Percentiles rank a stretch among this genome's conserved stretches.
Conservation (phyloP, 768 basidiomycete species). For the Myochromella boudieri region DNA sequence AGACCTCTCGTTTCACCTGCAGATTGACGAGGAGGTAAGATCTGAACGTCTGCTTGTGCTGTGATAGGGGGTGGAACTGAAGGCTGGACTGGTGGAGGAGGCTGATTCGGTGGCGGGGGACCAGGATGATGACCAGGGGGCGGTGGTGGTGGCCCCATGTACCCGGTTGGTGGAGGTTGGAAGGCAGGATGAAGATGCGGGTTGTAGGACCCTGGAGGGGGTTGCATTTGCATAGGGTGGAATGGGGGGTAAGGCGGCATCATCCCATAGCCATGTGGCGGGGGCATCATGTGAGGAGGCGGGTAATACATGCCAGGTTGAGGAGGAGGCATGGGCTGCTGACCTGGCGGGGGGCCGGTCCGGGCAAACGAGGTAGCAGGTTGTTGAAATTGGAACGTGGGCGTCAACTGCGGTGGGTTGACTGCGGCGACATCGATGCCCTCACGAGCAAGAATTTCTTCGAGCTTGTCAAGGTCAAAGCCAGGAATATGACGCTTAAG, state of each 20-base stretch:
- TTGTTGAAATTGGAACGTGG: slow-evolving; percentile 34
- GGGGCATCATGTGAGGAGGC: slow-evolving; percentile 42
- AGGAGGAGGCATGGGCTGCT: slow-evolving; percentile 36
- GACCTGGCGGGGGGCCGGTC: slow-evolving; percentile 31
- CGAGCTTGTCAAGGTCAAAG: slow-evolving; percentile 66
- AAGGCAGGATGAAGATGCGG: slow-evolving; percentile 64
- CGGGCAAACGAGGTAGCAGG: slow-evolving; percentile 25
- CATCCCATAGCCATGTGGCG: slow-evolving; percentile 32
- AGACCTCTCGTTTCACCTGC: slow-evolving; percentile 60
- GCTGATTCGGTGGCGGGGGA: slow-evolving; percentile 38
- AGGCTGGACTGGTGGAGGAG: slow-evolving; percentile 29
- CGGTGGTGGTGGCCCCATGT: slow-evolving; percentile 26
- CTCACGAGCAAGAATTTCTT: slow-evolving; percentile 62
- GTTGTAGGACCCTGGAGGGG: slow-evolving; percentile 44
- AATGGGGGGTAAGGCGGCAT: slow-evolving; percentile 39
- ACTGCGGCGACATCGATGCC: slow-evolving; percentile 53
- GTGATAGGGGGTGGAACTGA: slow-evolving; percentile 17
- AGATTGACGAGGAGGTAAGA: slow-evolving; percentile 19
- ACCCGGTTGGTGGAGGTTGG: slow-evolving; percentile 41
- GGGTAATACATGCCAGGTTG: slow-evolving; percentile 38
- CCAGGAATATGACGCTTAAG: slow-evolving; percentile 71
- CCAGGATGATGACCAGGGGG: slow-evolving; percentile 26
- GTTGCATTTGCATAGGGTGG: slow-evolving; percentile 36
- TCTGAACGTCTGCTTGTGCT: slow-evolving; percentile 9
- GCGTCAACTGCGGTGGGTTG: slow-evolving; percentile 22